Evolutionary conservation across 148 eudicot species (phyloP), one percentile per base, ranked within the genome.

Genomic region (Nyssa sinensis): DNA sequence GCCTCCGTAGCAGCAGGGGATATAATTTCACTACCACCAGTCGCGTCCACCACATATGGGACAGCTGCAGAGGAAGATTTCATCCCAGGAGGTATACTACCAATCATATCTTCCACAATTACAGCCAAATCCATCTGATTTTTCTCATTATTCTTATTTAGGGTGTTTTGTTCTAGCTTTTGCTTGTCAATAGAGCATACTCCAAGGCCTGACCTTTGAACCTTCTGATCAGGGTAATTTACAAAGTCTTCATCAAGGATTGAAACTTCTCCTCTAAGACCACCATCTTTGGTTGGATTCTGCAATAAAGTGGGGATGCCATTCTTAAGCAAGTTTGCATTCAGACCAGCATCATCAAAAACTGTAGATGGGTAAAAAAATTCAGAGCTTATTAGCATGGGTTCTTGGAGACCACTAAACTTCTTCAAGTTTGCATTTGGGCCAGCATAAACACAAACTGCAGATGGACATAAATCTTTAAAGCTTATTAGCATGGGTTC

Each of bases 231-330:
- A 47, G 77, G 62, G 71, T 39, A 76, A 74, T 66, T 70, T 47
- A 73, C 55, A 53, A 83, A 39, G 55, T 75, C 82, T n/a, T 82
- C 91, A 74, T 86, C 81, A 27, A 72, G 79, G 61, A 86, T 72
- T 73, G 84, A 71, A 70, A 79, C 80, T 19, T 80, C 89, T 79
- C 83, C 83, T 67, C 76, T 69, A 70, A 51, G 17, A 49, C 55
- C 74, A 74, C 68, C 82, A 67, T 44, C 72, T 58, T 75, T 62
- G 25, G 65, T 64, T 67, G 78, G 62, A 73, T 75, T 78, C 58
- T 78, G 77, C 32, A 69, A 60, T 7, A 63, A 57, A 74, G 62
- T 67, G 70, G 79, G 70, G 65, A 44, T 44, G 17, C 21, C 25
- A 51, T 51, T 51, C 58, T 68, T 69, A 39, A 67, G 75, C 64